Evolutionary conservation across 164 flowering plant genomes (phyloP), one percentile per base, ranked within the genome.

Genomic region (Umbellularia californica): DNA sequence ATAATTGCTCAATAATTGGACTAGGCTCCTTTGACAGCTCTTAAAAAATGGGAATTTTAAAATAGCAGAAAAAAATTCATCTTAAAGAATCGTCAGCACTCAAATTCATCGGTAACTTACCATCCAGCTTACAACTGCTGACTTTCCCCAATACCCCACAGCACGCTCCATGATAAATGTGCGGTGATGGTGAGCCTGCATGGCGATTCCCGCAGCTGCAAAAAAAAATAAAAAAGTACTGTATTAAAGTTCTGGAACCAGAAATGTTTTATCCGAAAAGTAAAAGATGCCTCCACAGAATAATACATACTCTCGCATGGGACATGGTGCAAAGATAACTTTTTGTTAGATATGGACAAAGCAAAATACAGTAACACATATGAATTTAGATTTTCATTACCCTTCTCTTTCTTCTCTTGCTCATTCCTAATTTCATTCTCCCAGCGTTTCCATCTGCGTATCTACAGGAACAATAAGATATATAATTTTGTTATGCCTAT

Each of bases 381-480:
- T 14, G n/a, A 55, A 15, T 55, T 55, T 14, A 55, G 5, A 55
- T 55, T 55, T 20, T 55, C 19, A 17, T 64, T 83, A 87, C 92
- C 76, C 50, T 78, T 68, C 14, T 75, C 80, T 15, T 81, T 33
- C 58, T 85, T 84, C 72, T 75, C 80, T 47, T 79, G 70, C 12
- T 83, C 86, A 65, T 83, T 81, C 41, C 82, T 82, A 76, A 91
- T 84, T 20, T 87, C 58, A 79, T 90, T 83, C 78, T 96, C 99
- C 99, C 98, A 95, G 6, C 74, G 87, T 77, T 89, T 89, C 99
- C 99, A 93, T 80, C 82, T 89, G 12, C 87, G 89, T 74, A 95
- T 92, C 98, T 95, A 70, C 27, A 60, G 50, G 79, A 67, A 62
- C 74, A 35, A 28, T 55, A 12, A 19, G 67, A 75, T 17, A 20